Base-by-base conservation (phyloP, 768 basidiomycete genomes). In the Glaciozyma martinii region DNA sequence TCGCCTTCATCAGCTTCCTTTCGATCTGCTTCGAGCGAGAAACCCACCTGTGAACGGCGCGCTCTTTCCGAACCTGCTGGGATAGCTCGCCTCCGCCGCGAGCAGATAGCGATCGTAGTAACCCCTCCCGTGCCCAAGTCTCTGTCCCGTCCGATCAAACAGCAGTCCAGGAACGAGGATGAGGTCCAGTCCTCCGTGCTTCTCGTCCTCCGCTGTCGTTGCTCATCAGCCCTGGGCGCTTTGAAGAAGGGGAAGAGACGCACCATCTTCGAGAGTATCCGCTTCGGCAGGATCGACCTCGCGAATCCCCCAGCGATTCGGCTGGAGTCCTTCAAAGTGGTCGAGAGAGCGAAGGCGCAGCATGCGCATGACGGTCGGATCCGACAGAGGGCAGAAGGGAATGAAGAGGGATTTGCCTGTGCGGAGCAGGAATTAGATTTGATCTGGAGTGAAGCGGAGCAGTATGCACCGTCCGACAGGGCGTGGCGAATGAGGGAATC, bases 61-160 rank as follows among this genome's bases (percentile, higher is more conserved):
- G 1, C 46, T 27, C 59, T 65, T 68, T 1, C 10, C 43, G 21
- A 65, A 68, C 32, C 63, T 5, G 16, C 0, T 5, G 5, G 64
- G 61, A 43, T 68, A 68, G 32, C 62, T 61, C 4, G 58, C 16
- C 12, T 40, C 37, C 13, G 60, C 60, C 10, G 23, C 40, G 4
- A 53, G 60, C 40, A 68, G 60, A 57, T 64, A 70, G 3, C 69
- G 62, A 50, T 70, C 69, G 63, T 70, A 70, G 59, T 70, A 70
- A 0, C 69, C 69, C 12, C 69, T 12, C 1, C 69, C 69, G 59
- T 70, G 69, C 0, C 69, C 69, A 3, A 70, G 54, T 10, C 69
- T 50, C 4, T 63, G 56, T 2, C 66, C 58, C 13, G 27, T 29
- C 33, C 18, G 27, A 55, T 70, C 69, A 46, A 70, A 70, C 1